Evolutionary conservation across 2,329 filamentous ascomycete genomes (phyloP).

Genomic region (Talaromyces amestolkiae): DNA sequence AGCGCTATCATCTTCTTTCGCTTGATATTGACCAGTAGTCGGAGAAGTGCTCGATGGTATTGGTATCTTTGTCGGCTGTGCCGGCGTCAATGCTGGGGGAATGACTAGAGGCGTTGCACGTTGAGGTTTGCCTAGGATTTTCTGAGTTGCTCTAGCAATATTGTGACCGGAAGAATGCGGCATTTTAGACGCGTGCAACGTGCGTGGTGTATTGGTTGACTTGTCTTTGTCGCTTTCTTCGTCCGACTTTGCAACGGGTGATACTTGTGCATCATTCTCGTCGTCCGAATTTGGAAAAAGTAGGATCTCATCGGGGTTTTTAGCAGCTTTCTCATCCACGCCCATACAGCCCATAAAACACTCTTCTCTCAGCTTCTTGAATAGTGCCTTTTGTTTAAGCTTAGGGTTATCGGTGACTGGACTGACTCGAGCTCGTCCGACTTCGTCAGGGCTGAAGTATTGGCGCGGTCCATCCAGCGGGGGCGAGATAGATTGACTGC

Average conservation of each 20-base stretch:
- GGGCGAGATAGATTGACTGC: constrained; percentile 11
- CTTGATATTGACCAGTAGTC: constrained; percentile 25
- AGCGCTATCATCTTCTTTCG: constrained; percentile 28
- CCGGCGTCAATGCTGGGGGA: constrained; percentile 7
- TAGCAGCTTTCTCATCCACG: constrained; percentile 34
- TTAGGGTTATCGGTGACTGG: constrained; percentile 36
- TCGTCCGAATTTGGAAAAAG: constrained; percentile 32
- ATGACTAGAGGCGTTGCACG: constrained; percentile 4
- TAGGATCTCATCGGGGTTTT: constrained; percentile 39
- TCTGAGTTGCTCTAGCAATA: neutral
- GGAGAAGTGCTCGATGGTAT: constrained; percentile 15
- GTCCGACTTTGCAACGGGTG: constrained; percentile 23
- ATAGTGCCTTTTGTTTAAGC: constrained; percentile 25
- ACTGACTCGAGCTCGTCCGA: constrained; percentile 38
- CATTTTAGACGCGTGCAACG: neutral
- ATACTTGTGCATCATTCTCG: constrained; percentile 25
- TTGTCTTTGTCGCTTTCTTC: constrained; percentile 22
- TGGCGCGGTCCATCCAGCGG: constrained; percentile 17
- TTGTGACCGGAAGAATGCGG: neutral
- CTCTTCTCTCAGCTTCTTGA: constrained; percentile 29
- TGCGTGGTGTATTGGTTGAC: neutral
- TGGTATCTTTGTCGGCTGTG: constrained; percentile 15
- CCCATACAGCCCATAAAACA: constrained; percentile 44
- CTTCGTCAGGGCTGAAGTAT: constrained; percentile 41
- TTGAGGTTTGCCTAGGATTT: neutral